Percentiles rank a stretch among this genome's conserved stretches.
These are phyloP conservation scores for Sordaria brevicollis DNA, from an alignment of 495 filamentous ascomycete species.

Conservation along the genomic window DNA sequence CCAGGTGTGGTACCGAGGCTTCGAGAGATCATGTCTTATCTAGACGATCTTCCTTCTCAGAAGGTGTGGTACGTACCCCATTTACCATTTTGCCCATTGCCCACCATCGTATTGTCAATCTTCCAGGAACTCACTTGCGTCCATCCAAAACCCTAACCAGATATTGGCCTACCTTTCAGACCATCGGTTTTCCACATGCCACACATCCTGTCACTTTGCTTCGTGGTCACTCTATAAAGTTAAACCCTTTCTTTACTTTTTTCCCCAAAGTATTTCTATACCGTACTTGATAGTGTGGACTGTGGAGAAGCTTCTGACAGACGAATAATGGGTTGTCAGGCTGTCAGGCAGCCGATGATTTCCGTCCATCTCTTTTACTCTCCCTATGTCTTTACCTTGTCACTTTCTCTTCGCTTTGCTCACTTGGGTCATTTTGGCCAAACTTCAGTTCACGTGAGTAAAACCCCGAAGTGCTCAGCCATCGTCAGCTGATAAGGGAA, in stretches of 20 bases:
- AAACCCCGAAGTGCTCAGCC: neutral
- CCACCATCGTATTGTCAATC: neutral
- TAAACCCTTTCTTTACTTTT: too few relatives aligned
- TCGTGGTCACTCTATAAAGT: too few relatives aligned
- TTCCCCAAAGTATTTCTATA: too few relatives aligned
- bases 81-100: too few relatives aligned
- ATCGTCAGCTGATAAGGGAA: neutral
- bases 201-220: too few relatives aligned
- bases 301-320: too few relatives aligned
- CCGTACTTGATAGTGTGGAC: too few relatives aligned
- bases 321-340: too few relatives aligned
- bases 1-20: neutral
- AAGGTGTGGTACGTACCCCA: neutral
- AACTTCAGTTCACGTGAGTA: neutral
- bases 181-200: too few relatives aligned
- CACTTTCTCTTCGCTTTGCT: neutral
- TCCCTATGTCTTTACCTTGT: too few relatives aligned
- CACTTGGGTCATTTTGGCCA: neutral
- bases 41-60: neutral
- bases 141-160: too few relatives aligned
- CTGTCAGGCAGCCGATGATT: neutral
- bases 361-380: neutral
- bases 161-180: too few relatives aligned
- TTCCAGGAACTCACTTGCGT: neutral
- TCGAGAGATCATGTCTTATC: neutral